Evolutionary conservation across 2,329 filamentous ascomycete species (phyloP), one percentile per base, ranked within the genome.

Genomic region (Amesomyces nigricolor): DNA sequence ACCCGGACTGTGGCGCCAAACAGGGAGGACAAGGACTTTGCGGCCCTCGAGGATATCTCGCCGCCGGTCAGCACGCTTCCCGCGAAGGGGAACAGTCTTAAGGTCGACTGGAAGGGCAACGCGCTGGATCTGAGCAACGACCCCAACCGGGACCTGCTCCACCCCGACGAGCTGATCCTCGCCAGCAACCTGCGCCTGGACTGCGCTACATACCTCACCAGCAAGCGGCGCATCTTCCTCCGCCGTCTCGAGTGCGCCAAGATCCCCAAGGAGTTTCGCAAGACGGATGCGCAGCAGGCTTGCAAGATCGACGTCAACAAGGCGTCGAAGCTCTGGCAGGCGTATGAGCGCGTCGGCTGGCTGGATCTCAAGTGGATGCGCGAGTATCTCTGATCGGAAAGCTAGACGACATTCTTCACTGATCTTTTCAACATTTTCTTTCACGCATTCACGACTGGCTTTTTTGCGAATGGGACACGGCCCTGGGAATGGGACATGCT

Each of bases 291-390:
- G 5, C 92, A 97, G 71, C 89, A 95, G 70, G 90, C 89, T n/a
- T 95, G 90, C 79, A 95, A 95, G 76, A 96, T 96, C 61, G 92
- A 97, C 66, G 92, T 97, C 69, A 96, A 96, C 77, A 97, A 96
- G 76, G 90, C 91, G 3, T 95, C 89, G 62, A 92, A 92, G 71
- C 78, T 97, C 46, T 96, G 90, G 88, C 85, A 85, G 38, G 90
- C 90, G 5, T 97, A 89, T 67, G 88, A 96, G 48, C 86, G 85
- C 64, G 88, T 94, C 38, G 88, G 87, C 63, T 95, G 91, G 89
- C 83, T 96, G 60, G 78, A 87, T 5, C 67, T 74, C 14, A 62
- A 68, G 29, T 64, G 60, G 59, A 57, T 64, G 50, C 42, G 55
- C 16, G 22, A 46, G 11, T 49, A 53, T 13, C 35, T 64, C n/a